Conservation (phyloP, 495 filamentous ascomycete genomes). For the Pyrenula massariospora region DNA sequence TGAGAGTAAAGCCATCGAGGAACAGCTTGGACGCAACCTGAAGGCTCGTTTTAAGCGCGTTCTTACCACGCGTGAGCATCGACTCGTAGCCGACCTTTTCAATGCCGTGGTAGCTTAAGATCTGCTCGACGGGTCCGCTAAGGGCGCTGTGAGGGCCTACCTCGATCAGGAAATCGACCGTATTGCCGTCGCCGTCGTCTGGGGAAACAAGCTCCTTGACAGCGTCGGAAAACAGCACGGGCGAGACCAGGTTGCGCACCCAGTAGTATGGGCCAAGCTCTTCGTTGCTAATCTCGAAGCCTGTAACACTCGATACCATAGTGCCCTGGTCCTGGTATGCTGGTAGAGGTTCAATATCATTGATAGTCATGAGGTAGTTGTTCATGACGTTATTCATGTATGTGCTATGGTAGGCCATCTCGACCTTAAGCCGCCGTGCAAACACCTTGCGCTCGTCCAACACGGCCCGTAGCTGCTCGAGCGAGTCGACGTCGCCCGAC, state of each 20-base stretch:
- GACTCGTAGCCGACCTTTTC: constrained; percentile 9
- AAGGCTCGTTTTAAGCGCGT: constrained; percentile 12
- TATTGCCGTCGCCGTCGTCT: not conserved
- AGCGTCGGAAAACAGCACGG: constrained; percentile 26
- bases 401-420: constrained; percentile 30
- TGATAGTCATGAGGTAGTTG: constrained; percentile 19
- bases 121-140: constrained; percentile 30
- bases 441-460: constrained; percentile 21
- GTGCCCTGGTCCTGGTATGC: not conserved
- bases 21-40: constrained; percentile 9
- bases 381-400: constrained; percentile 25
- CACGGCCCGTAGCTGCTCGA: constrained; percentile 17
- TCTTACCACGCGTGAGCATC: constrained; percentile 10
- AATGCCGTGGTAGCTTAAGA: constrained; percentile 6
- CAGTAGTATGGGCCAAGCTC: constrained; percentile 21
- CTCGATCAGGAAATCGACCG: constrained; percentile 28
- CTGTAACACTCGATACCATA: constrained; percentile 31
- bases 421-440: constrained; percentile 24
- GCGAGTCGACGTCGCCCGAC: constrained; percentile 13
- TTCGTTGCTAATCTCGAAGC: constrained; percentile 6
- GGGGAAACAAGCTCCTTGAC: not conserved
- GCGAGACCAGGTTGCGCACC: constrained; percentile 30
- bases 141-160: constrained; percentile 38
- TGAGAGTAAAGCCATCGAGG: constrained; percentile 9
- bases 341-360: constrained; percentile 11